Base-by-base conservation (phyloP, 257 asterid genomes). In the Gentiana straminea region DNA sequence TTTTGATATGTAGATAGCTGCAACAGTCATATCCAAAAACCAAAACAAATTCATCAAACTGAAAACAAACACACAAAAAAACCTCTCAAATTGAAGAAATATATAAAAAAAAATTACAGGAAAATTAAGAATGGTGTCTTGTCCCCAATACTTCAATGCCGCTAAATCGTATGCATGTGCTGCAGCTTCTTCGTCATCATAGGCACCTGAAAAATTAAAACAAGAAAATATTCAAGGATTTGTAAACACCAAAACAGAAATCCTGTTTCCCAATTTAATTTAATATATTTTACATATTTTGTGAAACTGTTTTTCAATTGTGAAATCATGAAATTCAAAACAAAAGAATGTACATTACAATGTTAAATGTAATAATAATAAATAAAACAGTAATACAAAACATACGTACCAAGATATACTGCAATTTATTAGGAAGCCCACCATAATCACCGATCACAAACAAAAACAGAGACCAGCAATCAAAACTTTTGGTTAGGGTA, bases 111-210 rank as follows among this genome's bases (percentile, higher is more conserved):
- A 4, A 33, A 52, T 77, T 79, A 91, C 98, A 7, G 94, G 94
- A 47, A 91, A 91, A 76, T 91, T 91, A 36, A 85, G 80, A 32
- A 80, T 69, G 51, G 97, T 91, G 12, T 91, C 86, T 45, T 81
- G 87, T 64, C 98, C 96, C 96, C 98, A 91, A 43, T 90, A 86
- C 69, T 90, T 90, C 75, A 86, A 74, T 64, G 98, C 97, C 35
- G 98, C 98, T 79, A 87, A 81, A 64, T 91, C 98, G 72, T 91
- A 91, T 2, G 98, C 97, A 83, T 79, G 98, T 77, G 98, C 98
- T 37, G 97, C 97, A 71, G 98, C 85, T 75, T 36, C 93, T 75
- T 91, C 98, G 24, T 83, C 86, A 64, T 91, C 89, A 58, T 91
- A 91, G 62, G 98, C 98, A 70, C 98, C 98, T 87, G 15, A 35